A percentile compares a stretch with the other conserved stretches of the same genome.
phyloP scores from a whole-genome alignment of 306 rosid genomes.

The Vicia faba region DNA sequence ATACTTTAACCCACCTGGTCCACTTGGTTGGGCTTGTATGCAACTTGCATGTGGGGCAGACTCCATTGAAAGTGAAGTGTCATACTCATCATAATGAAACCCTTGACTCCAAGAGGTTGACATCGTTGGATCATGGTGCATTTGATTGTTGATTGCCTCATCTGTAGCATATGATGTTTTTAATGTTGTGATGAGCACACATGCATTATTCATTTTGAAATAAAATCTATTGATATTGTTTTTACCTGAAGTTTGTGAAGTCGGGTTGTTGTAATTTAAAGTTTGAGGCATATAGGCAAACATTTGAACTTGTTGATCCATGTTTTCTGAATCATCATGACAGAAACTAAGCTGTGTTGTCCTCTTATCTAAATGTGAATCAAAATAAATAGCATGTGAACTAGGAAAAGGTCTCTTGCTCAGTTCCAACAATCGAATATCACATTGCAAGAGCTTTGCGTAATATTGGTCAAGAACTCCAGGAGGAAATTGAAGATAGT shows the following conservation, averaged over 20 bases:
- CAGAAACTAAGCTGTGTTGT: constrained; percentile 24
- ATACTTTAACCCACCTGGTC: neutral
- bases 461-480: constrained; percentile 54
- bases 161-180: neutral
- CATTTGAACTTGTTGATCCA: constrained; percentile 5
- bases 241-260: constrained; percentile 28
- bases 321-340: neutral
- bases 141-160: constrained; percentile 12
- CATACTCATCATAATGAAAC: neutral
- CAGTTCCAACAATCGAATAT: constrained; percentile 41
- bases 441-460: constrained; percentile 40
- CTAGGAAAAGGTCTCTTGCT: constrained; percentile 47
- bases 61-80: constrained; percentile 15
- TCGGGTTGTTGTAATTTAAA: neutral
- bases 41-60: neutral
- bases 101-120: constrained; percentile 20
- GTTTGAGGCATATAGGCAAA: neutral
- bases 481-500: constrained; percentile 45
- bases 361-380: constrained; percentile 26
- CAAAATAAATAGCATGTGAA: constrained; percentile 39
- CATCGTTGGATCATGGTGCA: constrained; percentile 6
- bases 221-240: neutral
- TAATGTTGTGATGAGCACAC: neutral
- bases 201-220: neutral
- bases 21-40: constrained; percentile 16